Evolutionary conservation across 2,329 filamentous ascomycete species (phyloP).

Genomic region (Alternaria consortialis): DNA sequence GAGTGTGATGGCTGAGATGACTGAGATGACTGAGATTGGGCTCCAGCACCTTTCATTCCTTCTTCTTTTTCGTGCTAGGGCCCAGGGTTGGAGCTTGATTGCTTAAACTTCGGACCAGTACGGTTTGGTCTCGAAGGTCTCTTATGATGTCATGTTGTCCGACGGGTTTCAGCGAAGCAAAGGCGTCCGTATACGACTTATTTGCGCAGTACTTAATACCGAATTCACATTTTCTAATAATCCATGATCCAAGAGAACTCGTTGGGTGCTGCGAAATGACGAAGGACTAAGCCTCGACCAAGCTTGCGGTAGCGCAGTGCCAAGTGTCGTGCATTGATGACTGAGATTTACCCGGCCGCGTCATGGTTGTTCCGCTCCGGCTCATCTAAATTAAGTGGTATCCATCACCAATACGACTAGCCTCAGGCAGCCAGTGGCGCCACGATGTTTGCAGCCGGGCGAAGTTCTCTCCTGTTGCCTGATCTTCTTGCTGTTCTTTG

Average conservation of each 20-base stretch:
- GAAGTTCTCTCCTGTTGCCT: slow-evolving; percentile 11
- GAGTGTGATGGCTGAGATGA: neutral
- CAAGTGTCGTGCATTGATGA: slow-evolving; percentile 8
- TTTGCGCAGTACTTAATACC: neutral
- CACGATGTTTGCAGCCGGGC: neutral
- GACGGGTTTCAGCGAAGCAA: neutral
- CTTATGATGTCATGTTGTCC: neutral
- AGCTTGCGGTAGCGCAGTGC: slow-evolving; percentile 3
- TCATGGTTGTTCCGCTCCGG: neutral
- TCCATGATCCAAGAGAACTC: neutral
- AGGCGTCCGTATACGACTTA: neutral
- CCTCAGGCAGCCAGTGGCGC: slow-evolving; percentile 14
- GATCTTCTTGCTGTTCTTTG: slow-evolving; percentile 1
- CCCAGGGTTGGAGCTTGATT: neutral
- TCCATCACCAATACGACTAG: slow-evolving; percentile 9
- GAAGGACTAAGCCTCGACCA: slow-evolving; percentile 1
- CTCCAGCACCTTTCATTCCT: neutral
- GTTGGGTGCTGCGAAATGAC: neutral
- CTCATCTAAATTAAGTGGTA: slow-evolving; percentile 9
- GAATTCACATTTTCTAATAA: neutral
- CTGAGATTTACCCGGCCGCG: neutral
- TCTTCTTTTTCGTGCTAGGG: neutral
- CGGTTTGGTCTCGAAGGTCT: neutral
- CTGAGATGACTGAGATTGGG: slow-evolving; percentile 1
- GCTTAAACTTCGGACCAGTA: neutral